Base-by-base conservation (phyloP, 192 early-diverging fungal genomes). In the Coemansia sp. region DNA sequence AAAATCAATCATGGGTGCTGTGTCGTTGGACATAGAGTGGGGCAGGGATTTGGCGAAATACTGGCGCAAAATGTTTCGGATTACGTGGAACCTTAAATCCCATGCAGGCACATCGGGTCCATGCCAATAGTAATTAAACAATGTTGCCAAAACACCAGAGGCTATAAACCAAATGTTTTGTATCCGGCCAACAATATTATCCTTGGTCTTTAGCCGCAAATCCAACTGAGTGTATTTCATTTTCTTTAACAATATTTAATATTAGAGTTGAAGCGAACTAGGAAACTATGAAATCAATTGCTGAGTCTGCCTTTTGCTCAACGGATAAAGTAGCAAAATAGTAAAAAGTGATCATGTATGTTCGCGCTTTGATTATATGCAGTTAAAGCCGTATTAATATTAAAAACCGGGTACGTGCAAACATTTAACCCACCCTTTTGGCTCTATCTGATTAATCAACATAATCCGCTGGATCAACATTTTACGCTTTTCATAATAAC, bases 31-130 rank as follows among this genome's bases (percentile, higher is more conserved):
- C 43, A 58, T 63, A 52, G 17, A 23, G 55, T 79, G 76, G 5
- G 76, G 76, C 10, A 79, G 65, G 0, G 76, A 73, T 10, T 73
- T 61, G 41, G 70, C 45, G 38, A 79, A 62, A 32, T 73, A 79
- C 17, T 47, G 56, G 10, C 62, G 63, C 55, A 79, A 17, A 21
- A 73, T 62, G 53, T 69, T 67, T 17, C 63, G 66, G 41, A 73
- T 63, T 41, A 79, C 57, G 29, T 79, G 76, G 61, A 72, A 73
- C 23, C 76, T 63, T 45, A 79, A 21, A 23, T 41, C 38, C 71
- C 71, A 72, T 2, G 67, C 39, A 12, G 43, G 19, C 23, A 49
- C 53, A 4, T 66, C 65, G 4, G 76, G 76, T 1, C 76, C 76
- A n/a, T 73, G 35, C 67, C 70, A 67, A 24, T 70, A 70, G 61